Percentiles rank a stretch among this genome's conserved stretches.
phyloP scores from a whole-genome alignment of 345 rosid species.

The Citrus reticulata region DNA sequence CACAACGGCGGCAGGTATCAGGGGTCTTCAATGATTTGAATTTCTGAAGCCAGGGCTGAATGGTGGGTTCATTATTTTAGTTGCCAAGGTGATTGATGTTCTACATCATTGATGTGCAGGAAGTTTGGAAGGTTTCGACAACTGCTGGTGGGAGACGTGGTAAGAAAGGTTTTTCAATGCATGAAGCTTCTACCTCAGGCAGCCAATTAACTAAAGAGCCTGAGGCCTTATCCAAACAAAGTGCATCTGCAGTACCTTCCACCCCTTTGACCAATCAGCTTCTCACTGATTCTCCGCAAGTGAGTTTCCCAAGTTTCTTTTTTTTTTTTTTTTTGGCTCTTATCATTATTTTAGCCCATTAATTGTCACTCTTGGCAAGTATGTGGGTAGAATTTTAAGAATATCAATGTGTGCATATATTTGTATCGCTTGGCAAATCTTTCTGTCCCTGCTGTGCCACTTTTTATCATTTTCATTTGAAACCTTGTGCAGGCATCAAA shows the following conservation, averaged over 20 bases:
- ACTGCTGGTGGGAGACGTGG: constrained; percentile 80
- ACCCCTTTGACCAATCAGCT: constrained; percentile 25
- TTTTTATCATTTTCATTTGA: background rate
- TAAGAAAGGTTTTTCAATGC: constrained; percentile 63
- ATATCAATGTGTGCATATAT: background rate
- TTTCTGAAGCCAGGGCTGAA: constrained; percentile 4
- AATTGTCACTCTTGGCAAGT: background rate
- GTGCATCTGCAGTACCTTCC: constrained; percentile 28
- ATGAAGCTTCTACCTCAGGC: constrained; percentile 57
- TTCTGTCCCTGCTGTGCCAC: background rate
- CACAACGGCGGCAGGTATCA: constrained; percentile 90
- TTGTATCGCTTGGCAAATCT: background rate
- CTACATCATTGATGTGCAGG: constrained; percentile 44
- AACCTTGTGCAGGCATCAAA: constrained; percentile 46
- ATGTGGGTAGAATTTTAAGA: background rate
- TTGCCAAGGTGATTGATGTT: constrained; percentile 6
- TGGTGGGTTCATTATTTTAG: background rate
- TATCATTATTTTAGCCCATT: background rate
- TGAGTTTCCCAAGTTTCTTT: constrained; percentile 24
- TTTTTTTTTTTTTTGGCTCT: background rate
- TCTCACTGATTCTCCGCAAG: constrained; percentile 38
- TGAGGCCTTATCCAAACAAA: constrained; percentile 50
- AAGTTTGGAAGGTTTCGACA: constrained; percentile 94
- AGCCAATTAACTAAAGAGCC: constrained; percentile 54
- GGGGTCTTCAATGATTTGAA: background rate